Evolutionary conservation across 1,284 basidiomycete species (phyloP), one percentile per base, ranked within the genome.

Genomic region (Puccinia coronata): DNA sequence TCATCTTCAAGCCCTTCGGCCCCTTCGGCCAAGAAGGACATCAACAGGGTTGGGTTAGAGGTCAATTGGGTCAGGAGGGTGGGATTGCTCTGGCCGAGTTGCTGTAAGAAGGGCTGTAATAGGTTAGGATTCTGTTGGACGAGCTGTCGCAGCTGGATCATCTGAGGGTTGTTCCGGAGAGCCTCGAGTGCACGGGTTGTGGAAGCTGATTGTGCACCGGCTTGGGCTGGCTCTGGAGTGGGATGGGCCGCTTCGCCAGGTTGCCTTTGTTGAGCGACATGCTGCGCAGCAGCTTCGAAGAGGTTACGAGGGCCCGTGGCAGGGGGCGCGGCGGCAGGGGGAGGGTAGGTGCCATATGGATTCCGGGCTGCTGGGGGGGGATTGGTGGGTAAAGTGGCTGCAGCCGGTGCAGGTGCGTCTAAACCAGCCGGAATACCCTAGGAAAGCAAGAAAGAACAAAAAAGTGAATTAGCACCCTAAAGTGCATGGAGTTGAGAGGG

Each of bases 351-450:
- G 78, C 86, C 87, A 53, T 86, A 83, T 12, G 88, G 84, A 20
- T 88, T 84, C 43, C 87, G 84, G 34, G 88, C 83, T 5, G 88
- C 83, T 34, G 89, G 83, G 23, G 88, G 84, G 79, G 87, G n/a
- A n/a, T n/a, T 72, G 18, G 83, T 39, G 3, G 82, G 70, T 36
- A 82, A 82, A 9, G 88, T 84, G 16, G 87, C 83, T 41, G 86
- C 82, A 41, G n/a, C n/a, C n/a, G 82, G 82, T 53, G 70, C 63
- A 25, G 59, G 70, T 20, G 85, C 82, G 75, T 83, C 83, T 74
- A 93, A 86, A 84, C 92, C 90, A n/a, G 90, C 89, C 6, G 94
- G 94, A 82, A 95, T 94, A 72, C 93, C 93, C 93, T 93, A 51
- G n/a, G n/a, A n/a, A n/a, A n/a, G n/a, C n/a, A n/a, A 36, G 23